phyloP scores from a whole-genome alignment of 2,329 filamentous ascomycete species.

The Neofusicoccum laricinum region DNA sequence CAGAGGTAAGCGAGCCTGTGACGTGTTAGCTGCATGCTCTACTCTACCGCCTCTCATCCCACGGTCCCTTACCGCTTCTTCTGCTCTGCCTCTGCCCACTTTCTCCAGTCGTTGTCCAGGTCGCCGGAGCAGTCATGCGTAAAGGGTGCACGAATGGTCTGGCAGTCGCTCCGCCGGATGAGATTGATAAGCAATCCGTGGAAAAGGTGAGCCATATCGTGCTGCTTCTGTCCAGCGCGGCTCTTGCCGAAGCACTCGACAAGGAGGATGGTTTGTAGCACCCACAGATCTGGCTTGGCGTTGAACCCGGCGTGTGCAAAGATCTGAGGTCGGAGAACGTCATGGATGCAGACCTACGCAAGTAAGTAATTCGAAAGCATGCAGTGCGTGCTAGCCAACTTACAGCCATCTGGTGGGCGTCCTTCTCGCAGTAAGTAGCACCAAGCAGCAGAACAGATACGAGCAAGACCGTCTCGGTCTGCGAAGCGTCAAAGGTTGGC shows the following conservation, averaged over 20 bases:
- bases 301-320: conserved; percentile 58
- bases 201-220: conserved; percentile 62
- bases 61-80: conserved; percentile 49
- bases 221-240: conserved; percentile 60
- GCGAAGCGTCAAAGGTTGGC: conserved; percentile 53
- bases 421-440: conserved; percentile 59
- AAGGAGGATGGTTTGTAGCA: conserved; percentile 59
- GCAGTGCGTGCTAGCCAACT: conserved; percentile 12
- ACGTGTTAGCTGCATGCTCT: background rate
- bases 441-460: conserved; percentile 58
- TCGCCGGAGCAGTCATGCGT: conserved; percentile 36
- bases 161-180: conserved; percentile 53
- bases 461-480: conserved; percentile 52
- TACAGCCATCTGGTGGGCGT: conserved; percentile 57
- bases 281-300: conserved; percentile 59
- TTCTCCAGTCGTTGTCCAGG: conserved; percentile 49
- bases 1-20: conserved; percentile 54
- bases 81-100: conserved; percentile 56
- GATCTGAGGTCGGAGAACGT: conserved; percentile 58
- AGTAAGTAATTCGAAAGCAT: conserved; percentile 7
- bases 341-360: conserved; percentile 54
- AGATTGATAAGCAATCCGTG: conserved; percentile 56
- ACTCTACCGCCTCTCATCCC: too few relatives aligned
- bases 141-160: conserved; percentile 41
- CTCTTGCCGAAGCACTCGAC: conserved; percentile 66